Percentiles rank a stretch among this genome's conserved stretches.
Evolutionary conservation across 73 alveolate genomes (phyloP).

Genomic region (Diophrys sp.): DNA sequence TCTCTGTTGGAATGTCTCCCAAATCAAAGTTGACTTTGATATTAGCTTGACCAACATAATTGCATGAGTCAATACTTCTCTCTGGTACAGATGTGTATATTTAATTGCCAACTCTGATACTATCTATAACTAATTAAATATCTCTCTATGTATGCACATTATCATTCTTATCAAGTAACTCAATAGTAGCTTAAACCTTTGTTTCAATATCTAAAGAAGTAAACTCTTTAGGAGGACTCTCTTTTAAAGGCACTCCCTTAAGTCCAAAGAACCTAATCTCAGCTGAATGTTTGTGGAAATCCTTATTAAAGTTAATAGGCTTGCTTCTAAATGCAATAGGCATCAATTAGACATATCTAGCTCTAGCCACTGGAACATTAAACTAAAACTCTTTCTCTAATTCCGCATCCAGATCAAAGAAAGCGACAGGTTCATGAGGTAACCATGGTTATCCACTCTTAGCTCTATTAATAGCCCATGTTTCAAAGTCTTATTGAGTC

Average conservation of each 20-base stretch:
- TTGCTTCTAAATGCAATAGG: slow-evolving; percentile 40
- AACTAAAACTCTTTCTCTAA: slow-evolving; percentile 13
- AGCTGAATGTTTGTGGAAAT: slow-evolving; percentile 14
- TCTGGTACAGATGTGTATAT: no score
- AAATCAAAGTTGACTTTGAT: no score
- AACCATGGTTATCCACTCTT: slow-evolving; percentile 8
- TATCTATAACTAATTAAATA: no score
- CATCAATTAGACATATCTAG: slow-evolving; percentile 21
- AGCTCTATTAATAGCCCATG: slow-evolving; percentile 25
- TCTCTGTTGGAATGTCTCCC: no score
- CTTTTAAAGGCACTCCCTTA: slow-evolving; percentile 27
- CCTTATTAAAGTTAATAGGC: slow-evolving; percentile 37
- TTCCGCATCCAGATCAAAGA: slow-evolving; percentile 33
- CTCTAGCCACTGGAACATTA: neutral
- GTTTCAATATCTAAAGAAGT: no score
- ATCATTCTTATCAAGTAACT: no score
- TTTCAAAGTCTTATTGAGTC: slow-evolving; percentile 4
- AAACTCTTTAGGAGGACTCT: no score
- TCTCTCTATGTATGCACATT: no score
- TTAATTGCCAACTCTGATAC: no score
- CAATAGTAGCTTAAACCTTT: no score
- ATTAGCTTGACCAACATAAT: no score
- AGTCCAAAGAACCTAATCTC: slow-evolving; percentile 47
- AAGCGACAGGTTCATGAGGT: slow-evolving; percentile 42
- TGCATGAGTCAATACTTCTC: no score